Conservation (phyloP, 2,329 filamentous ascomycete genomes). For the Cytospora paraplurivora region DNA sequence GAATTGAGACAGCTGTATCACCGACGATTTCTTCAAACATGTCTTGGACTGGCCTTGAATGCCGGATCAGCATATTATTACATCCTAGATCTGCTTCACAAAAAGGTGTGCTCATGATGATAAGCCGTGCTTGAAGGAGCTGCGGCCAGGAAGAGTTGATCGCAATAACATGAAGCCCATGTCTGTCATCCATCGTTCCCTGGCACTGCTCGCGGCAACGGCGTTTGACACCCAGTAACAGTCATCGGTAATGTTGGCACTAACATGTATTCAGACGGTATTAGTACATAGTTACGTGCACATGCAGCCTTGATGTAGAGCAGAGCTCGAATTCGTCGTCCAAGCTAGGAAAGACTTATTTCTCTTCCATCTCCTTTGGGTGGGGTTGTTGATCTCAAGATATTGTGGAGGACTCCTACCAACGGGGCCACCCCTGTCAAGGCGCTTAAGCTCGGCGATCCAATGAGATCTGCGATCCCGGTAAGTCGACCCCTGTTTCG, state of each 20-base stretch:
- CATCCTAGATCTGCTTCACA: slow-evolving; percentile 14
- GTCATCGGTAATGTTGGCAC: background rate
- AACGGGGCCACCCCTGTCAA: slow-evolving; percentile 10
- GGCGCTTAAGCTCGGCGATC: slow-evolving; percentile 24
- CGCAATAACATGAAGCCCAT: background rate
- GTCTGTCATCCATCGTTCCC: background rate
- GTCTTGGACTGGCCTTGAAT: slow-evolving; percentile 17
- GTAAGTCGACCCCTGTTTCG: slow-evolving; percentile 11
- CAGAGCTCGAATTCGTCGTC: background rate
- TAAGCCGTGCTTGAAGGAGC: slow-evolving; percentile 6
- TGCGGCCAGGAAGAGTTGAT: slow-evolving; percentile 6
- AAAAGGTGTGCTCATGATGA: slow-evolving; percentile 17
- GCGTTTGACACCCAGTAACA: background rate
- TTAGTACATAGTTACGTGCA: too few species aligned
- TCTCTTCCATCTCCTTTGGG: background rate
- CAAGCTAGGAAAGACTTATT: background rate
- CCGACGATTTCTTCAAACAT: slow-evolving; percentile 1
- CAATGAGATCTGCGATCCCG: slow-evolving; percentile 17
- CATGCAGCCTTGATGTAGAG: background rate
- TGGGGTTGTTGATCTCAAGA: too few species aligned
- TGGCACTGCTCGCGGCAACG: slow-evolving; percentile 3
- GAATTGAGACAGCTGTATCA: background rate
- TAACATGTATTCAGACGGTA: background rate
- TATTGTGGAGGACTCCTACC: slow-evolving; percentile 15
- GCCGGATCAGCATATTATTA: slow-evolving; percentile 12